Evolutionary conservation across 1,284 basidiomycete species (phyloP), one percentile per base, ranked within the genome.

Genomic region (Sphagnurus paluster): DNA sequence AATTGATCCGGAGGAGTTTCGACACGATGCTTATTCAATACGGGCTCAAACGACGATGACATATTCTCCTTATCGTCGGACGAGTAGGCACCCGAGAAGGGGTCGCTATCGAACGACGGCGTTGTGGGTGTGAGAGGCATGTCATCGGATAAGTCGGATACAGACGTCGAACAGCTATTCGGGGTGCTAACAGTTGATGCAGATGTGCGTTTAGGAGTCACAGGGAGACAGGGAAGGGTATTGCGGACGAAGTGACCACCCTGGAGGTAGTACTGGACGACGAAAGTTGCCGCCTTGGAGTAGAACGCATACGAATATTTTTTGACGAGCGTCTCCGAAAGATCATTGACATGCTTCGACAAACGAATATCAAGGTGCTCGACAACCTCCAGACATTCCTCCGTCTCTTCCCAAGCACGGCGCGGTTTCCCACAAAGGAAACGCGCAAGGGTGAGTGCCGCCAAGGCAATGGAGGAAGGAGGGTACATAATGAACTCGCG

Each of bases 251-350:
- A 90, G 44, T 82, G 82, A 46, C 83, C 84, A 42, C 87, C 87
- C 61, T 86, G 76, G 33, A 91, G 79, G 59, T 98, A 99, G 72
- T 87, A 95, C 62, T 98, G 91, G 47, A 94, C 84, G 49, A 93
- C 91, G 60, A 91, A 80, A 13, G 88, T 91, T 24, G 97, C 95
- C 0, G 94, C 93, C 68, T 93, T 92, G 41, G 90, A 93, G 72
- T 95, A 98, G 72, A 93, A 94, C 23, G 85, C 84, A 59, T 91
- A 93, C 9, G 94, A 92, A 74, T 99, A 99, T 75, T 99, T 99
- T 76, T 96, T 94, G 66, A 98, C 82, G 59, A 99, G 75, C 26
- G 91, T 94, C 66, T 95, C 87, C 10, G 95, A 98, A 24, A 99
- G 77, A 55, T 90, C 85, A 60, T 93, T 87, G 68, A 95, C 82